Evolutionary conservation across 305 asterid species (phyloP).

Genomic region (Withania somnifera): DNA sequence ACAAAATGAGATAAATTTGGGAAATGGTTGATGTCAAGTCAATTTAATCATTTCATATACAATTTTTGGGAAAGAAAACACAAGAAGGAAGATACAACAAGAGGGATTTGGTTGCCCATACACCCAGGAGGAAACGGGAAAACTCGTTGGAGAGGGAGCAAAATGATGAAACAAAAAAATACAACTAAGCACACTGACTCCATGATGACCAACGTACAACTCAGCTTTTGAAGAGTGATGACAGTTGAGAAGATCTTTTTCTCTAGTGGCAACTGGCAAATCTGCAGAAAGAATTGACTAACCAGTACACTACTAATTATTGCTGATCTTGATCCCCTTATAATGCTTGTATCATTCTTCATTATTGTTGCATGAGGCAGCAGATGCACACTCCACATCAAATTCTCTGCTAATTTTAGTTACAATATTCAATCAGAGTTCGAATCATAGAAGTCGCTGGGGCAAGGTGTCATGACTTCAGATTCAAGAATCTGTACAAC

Average conservation of each 20-base stretch:
- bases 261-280: not conserved
- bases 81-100: not conserved
- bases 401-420: constrained; percentile 3
- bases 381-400: constrained; percentile 11
- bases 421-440: constrained; percentile 46
- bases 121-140: not conserved
- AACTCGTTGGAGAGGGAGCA: not conserved
- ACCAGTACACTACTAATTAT: constrained; percentile 8
- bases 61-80: not conserved
- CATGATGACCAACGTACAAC: not conserved
- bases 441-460: constrained; percentile 85
- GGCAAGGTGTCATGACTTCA: constrained; percentile 83
- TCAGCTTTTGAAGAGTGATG: not conserved
- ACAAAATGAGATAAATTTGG: not conserved
- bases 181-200: not conserved
- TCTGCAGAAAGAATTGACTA: constrained; percentile 36
- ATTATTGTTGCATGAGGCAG: constrained; percentile 20
- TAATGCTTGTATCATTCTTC: not conserved
- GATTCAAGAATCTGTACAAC: constrained; percentile 86
- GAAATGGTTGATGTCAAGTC: not conserved
- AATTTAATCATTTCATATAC: constrained; percentile 13
- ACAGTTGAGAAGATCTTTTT: constrained; percentile 11
- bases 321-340: constrained; percentile 4
- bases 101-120: not conserved
- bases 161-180: not conserved